Base-by-base conservation (phyloP, 2,329 filamentous ascomycete species). In the Stenocarpella maydis region DNA sequence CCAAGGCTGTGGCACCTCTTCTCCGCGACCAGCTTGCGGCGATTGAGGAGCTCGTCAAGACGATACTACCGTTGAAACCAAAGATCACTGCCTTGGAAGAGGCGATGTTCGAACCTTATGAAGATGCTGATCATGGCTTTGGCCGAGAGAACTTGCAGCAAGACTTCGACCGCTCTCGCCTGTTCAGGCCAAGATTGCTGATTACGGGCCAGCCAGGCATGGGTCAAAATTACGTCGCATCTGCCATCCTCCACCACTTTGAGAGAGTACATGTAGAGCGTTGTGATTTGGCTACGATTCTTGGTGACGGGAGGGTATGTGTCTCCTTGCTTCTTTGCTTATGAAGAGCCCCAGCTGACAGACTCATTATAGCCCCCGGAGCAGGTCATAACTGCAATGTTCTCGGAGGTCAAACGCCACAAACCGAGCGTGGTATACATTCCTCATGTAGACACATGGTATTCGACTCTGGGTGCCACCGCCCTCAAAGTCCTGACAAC, bases 401-500 rank as follows among this genome's bases (percentile, higher is more conserved):
- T 99, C 77, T 90, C 93, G 0, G 96, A 98, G 81, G 93, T 97
- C 45, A 93, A 95, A 79, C 90, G 95, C 45, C 94, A 98, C 78
- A 98, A 97, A 79, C 96, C 96, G 0, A 97, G 94, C 78, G 93
- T 98, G 45, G 96, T 99, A 64, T 98, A 95, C 80, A 92, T 99
- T 52, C 95, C 96, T 2, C 91, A 94, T 74, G 88, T 98, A 60
- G 92, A 97, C 74, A 87, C 91, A 9, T 99, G 96, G 96, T 95
- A 94, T 77, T 82, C 87, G 21, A 86, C 85, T 31, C 76, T 91
- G 21, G 77, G 79, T n/a, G 82, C 83, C 9, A 90, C 92, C 47
- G 88, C 91, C 3, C 88, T 97, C 67, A 90, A 91, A 41, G 96
- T 94, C 0, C 98, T 99, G 79, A 85, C 91, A 70, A 91, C 92